Evolutionary conservation across 1,284 basidiomycete species (phyloP), one percentile per base, ranked within the genome.

Genomic region (Moesziomyces parantarcticus): DNA sequence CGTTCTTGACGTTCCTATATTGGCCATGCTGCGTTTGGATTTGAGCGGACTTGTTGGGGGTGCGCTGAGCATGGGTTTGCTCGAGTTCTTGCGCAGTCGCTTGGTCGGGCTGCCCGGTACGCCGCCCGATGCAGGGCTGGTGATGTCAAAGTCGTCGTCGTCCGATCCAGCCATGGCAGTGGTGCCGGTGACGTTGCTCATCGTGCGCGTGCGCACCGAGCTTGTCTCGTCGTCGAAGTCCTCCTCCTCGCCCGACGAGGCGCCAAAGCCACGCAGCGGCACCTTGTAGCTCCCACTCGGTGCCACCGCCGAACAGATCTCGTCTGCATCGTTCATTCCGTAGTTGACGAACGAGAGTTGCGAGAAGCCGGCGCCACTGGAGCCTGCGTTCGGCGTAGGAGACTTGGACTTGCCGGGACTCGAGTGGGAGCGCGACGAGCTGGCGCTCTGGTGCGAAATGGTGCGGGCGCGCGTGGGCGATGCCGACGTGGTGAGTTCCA

Each of bases 281-380:
- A 79, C 71, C 52, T 83, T 83, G 70, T 80, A 80, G 40, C 63
- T 69, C 23, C 81, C 81, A 47, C 69, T 75, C 2, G 81, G 81
- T 11, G 81, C 79, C 0, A 83, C 81, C 1, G 80, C 81, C 5
- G 79, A 76, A 32, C 81, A 83, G 23, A 83, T 72, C 59, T 82
- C 81, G 36, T 82, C 77, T 11, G 81, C 81, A 56, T 83, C 80
- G 21, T 82, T 64, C 54, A 83, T 75, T 14, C 81, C 81, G 49
- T 81, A 83, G 67, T 83, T 81, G 67, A 83, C 78, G 55, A 83
- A 83, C 29, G 67, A 64, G 23, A 82, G 68, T 42, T 60, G 44
- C 6, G 58, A 48, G 36, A 68, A 58, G n/a, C 45, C 51, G 29
- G 42, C 50, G 8, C 20, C 39, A 18, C 49, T 44, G 4, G 49